Evolutionary conservation across 2,329 filamentous ascomycete species (phyloP), one percentile per base, ranked within the genome.

Genomic region (Diaporthe sp.): DNA sequence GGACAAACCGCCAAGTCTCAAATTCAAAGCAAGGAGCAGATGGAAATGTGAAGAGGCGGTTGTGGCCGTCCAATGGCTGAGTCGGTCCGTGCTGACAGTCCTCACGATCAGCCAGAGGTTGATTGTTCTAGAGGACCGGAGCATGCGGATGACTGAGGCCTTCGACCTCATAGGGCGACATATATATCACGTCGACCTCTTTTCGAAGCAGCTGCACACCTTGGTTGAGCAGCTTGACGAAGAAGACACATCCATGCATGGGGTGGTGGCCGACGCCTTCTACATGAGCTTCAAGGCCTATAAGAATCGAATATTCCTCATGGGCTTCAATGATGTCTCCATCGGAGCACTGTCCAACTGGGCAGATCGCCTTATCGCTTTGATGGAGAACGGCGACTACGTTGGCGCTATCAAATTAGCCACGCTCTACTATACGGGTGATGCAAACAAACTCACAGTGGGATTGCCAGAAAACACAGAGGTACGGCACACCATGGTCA

Each of bases 331-430:
- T 81, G 96, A 98, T 81, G 88, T 98, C 55, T 95, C 95, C 0
- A 94, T 98, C 65, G 97, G 97, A 2, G 94, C 94, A 6, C 85
- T 99, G 46, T 98, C 97, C 0, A 99, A 99, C 79, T 99, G 97
- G 97, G 96, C 97, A 3, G 97, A 99, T 83, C 90, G 97, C 55
- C 87, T 99, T 25, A 92, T 98, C 78, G 96, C 96, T 0, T 88
- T 98, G 79, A 98, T 99, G 94, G 96, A 98, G 82, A 92, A 95
- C 74, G 97, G 97, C n/a, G 95, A 98, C 83, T 98, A 98, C 81
- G 94, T 99, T 78, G 94, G 92, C 17, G 96, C 97, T 2, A 98
- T 99, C 76, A 91, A 93, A 78, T 88, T 99, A 75, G 97, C 96
- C 13, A 98, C 95, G 0, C 94, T 94, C 0, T 99, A 98, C 84